These are phyloP conservation scores for Pseudogymnoascus sp. DNA, from an alignment of 2,329 filamentous ascomycete species.

Conservation along the genomic window DNA sequence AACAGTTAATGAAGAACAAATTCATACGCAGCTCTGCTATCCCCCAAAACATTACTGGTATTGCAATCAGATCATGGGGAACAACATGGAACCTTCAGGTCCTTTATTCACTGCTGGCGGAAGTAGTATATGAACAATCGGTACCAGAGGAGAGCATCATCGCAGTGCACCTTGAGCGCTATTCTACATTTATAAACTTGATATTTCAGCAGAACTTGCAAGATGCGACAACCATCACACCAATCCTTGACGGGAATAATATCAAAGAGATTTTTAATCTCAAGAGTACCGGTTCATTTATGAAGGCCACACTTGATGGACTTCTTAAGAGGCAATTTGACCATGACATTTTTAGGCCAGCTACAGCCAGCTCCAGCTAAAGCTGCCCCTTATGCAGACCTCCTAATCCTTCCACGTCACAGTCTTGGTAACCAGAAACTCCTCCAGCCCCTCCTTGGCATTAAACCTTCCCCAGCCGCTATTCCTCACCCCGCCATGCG, in stretches of 20 bases:
- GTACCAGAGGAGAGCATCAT: conserved; percentile 27
- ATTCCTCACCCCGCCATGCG: conserved; percentile 41
- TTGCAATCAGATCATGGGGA: background rate
- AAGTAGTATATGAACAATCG: conserved; percentile 16
- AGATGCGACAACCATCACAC: background rate
- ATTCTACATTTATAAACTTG: conserved; percentile 8
- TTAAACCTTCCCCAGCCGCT: conserved; percentile 42
- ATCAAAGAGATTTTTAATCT: conserved; percentile 43
- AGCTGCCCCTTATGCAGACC: background rate
- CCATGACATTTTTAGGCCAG: background rate
- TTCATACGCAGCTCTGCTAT: conserved; percentile 41
- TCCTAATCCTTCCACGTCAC: conserved; percentile 27
- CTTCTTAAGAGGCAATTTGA: conserved; percentile 57
- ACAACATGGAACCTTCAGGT: background rate
- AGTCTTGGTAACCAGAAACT: conserved; percentile 36
- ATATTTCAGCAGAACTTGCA: background rate
- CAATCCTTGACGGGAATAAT: conserved; percentile 37
- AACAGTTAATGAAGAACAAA: conserved; percentile 61
- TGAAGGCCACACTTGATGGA: conserved; percentile 51
- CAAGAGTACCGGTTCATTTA: conserved; percentile 49
- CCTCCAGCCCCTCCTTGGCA: conserved; percentile 34
- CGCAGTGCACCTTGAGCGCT: conserved; percentile 32
- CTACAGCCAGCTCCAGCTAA: background rate
- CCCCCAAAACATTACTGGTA: background rate
- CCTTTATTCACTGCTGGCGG: background rate